Evolutionary conservation across 179 eudicot species (phyloP).

Genomic region (Silene noctiflora): DNA sequence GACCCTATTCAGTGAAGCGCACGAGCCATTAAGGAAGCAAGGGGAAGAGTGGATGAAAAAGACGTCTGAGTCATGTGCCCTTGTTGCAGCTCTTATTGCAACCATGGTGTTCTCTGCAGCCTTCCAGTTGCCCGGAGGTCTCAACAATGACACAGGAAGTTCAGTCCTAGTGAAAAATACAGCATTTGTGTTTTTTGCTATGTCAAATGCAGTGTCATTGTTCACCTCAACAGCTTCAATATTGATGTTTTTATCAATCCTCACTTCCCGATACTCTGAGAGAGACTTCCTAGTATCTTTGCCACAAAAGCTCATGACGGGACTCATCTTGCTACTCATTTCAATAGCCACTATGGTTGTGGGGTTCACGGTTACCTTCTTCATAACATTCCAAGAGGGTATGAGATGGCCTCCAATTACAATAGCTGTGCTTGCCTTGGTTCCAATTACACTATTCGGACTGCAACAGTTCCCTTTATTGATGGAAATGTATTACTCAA

Average conservation of each 20-base stretch:
- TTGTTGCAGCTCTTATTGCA: slow-evolving; percentile 25
- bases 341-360: slow-evolving; percentile 34
- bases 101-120: slow-evolving; percentile 7
- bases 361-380: slow-evolving; percentile 28
- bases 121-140: slow-evolving; percentile 23
- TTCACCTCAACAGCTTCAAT: slow-evolving; percentile 24
- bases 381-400: slow-evolving; percentile 22
- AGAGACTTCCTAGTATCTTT: slow-evolving; percentile 32
- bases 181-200: slow-evolving; percentile 24
- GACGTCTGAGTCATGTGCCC: slow-evolving; percentile 21
- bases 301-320: slow-evolving; percentile 33
- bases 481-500: slow-evolving; percentile 21
- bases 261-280: slow-evolving; percentile 40
- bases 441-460: slow-evolving; percentile 24
- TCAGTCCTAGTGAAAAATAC: slow-evolving; percentile 21
- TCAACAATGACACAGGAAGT: slow-evolving; percentile 13
- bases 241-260: slow-evolving; percentile 37
- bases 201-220: slow-evolving; percentile 19
- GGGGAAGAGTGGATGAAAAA: slow-evolving; percentile 29
- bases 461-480: slow-evolving; percentile 28
- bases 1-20: slow-evolving; percentile 17
- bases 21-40: slow-evolving; percentile 18
- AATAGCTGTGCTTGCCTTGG: slow-evolving; percentile 22
- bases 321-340: slow-evolving; percentile 29
- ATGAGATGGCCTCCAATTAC: slow-evolving; percentile 20